A percentile compares a stretch with the other conserved stretches of the same genome.
phyloP scores from a whole-genome alignment of 441 rosid genomes.

The Macaranga tanarius region DNA sequence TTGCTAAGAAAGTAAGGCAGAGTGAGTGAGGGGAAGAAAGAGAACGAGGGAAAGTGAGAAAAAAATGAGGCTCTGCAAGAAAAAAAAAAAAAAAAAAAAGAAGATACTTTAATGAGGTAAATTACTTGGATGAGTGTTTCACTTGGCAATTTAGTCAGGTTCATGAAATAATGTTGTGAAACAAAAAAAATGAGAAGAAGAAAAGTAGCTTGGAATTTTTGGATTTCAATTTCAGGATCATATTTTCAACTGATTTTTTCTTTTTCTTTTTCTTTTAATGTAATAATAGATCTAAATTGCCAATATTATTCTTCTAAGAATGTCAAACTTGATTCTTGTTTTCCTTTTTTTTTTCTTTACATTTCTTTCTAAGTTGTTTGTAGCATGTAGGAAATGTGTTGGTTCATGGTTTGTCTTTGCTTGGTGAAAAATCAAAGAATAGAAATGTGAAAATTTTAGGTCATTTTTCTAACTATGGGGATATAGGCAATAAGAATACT shows the following conservation, averaged over 20 bases:
- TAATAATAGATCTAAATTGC: background rate
- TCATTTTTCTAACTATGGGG: background rate
- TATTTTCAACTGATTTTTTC: background rate
- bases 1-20: too few relatives aligned
- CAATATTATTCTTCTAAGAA: background rate
- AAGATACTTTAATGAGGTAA: background rate
- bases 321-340: background rate
- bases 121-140: too few relatives aligned
- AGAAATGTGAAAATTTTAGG: background rate
- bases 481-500: background rate
- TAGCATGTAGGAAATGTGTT: background rate
- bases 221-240: background rate
- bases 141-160: too few relatives aligned
- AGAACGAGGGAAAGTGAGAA: too few relatives aligned
- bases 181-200: background rate
- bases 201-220: background rate
- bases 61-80: too few relatives aligned
- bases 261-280: background rate
- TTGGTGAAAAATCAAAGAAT: too few relatives aligned
- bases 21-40: too few relatives aligned
- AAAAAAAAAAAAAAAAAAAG: too few relatives aligned
- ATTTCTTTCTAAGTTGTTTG: background rate
- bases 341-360: too few relatives aligned
- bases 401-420: background rate
- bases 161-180: background rate